Conservation (phyloP, 441 rosid species). For the Pelargonium cotyledonis region DNA sequence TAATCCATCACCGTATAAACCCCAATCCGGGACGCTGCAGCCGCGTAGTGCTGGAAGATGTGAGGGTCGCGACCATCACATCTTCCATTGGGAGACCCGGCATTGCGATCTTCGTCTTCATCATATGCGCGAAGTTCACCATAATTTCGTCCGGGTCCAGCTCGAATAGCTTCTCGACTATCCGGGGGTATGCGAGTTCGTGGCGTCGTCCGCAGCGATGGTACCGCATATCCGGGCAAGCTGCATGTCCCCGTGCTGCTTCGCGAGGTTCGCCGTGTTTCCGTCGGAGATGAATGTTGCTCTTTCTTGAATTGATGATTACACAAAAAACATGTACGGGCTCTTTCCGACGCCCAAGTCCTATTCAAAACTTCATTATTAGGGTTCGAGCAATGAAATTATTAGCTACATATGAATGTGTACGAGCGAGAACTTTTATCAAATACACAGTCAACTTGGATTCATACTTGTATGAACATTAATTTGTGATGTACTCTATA, state of each 20-base stretch:
- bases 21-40: not conserved
- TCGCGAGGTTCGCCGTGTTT: slow-evolving; percentile 13
- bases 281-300: slow-evolving; percentile 18
- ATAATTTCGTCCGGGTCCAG: slow-evolving; percentile 13
- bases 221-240: slow-evolving; percentile 14
- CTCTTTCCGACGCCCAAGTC: slow-evolving; percentile 12
- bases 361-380: no score
- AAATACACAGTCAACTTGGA: no score
- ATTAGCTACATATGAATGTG: no score
- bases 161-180: slow-evolving; percentile 19
- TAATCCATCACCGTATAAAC: slow-evolving; percentile 14
- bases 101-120: not conserved
- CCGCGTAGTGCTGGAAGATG: slow-evolving; percentile 6
- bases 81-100: not conserved
- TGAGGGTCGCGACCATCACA: not conserved
- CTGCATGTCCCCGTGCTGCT: slow-evolving; percentile 14
- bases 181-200: slow-evolving; percentile 10
- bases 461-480: no score
- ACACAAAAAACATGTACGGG: slow-evolving; percentile 13
- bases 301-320: slow-evolving; percentile 22
- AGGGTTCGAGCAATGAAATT: no score
- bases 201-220: slow-evolving; percentile 21
- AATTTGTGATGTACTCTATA: no score
- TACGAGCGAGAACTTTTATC: no score
- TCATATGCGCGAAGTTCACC: slow-evolving; percentile 3